Percentiles rank a stretch among this genome's conserved stretches.
phyloP scores from a whole-genome alignment of 2,329 filamentous ascomycete species.

The Ophiostoma sp. region DNA sequence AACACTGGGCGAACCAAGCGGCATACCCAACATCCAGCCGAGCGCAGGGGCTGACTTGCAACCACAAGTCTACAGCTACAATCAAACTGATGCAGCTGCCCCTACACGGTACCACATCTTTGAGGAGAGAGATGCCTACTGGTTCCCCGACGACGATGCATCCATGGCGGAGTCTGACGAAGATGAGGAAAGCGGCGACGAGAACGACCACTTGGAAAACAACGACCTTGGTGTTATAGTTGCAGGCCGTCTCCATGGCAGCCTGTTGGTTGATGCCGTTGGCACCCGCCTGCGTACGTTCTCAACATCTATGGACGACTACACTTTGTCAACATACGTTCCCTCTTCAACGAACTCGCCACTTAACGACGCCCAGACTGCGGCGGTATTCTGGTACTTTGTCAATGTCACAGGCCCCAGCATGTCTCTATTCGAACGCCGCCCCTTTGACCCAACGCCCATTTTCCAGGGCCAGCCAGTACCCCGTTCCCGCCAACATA shows the following conservation, averaged over 20 bases:
- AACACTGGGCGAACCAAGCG: background rate
- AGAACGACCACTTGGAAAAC: slow-evolving; percentile 38
- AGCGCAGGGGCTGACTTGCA: background rate
- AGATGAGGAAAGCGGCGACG: slow-evolving; percentile 48
- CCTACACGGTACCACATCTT: slow-evolving; percentile 16
- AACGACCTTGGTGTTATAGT: slow-evolving; percentile 41
- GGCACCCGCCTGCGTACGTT: slow-evolving; percentile 48
- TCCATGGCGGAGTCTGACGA: slow-evolving; percentile 51
- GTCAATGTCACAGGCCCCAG: slow-evolving; percentile 81
- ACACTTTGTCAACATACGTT: slow-evolving; percentile 59
- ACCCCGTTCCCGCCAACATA: slow-evolving; percentile 58
- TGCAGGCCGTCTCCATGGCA: slow-evolving; percentile 34
- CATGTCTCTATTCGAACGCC: slow-evolving; percentile 81
- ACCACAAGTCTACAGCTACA: background rate
- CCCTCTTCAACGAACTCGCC: slow-evolving; percentile 64
- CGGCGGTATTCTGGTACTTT: slow-evolving; percentile 85
- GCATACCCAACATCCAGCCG: background rate
- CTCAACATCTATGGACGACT: slow-evolving; percentile 43
- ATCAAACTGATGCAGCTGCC: background rate
- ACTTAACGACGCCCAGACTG: slow-evolving; percentile 72
- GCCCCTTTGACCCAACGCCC: slow-evolving; percentile 66
- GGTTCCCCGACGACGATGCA: slow-evolving; percentile 56
- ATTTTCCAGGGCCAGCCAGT: slow-evolving; percentile 58
- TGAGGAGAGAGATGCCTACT: slow-evolving; percentile 39
- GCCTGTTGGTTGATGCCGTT: slow-evolving; percentile 37